Conservation (phyloP, 2,329 filamentous ascomycete species). For the Colletotrichum tamarilloi region DNA sequence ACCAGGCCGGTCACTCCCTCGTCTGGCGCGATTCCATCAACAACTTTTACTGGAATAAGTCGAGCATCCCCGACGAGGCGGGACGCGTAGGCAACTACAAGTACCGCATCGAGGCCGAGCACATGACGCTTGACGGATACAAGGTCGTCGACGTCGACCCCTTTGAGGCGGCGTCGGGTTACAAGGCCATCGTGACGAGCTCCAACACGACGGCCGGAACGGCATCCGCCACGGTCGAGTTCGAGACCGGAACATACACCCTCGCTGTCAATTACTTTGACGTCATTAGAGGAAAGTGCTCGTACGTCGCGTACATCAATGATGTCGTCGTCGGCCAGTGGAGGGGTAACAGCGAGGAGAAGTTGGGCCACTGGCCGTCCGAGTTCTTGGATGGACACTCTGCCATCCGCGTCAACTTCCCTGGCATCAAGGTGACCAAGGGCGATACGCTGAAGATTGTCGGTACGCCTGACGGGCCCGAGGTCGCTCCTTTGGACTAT, state of each 20-base stretch:
- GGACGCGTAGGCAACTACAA: constrained; percentile 70
- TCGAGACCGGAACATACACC: constrained; percentile 67
- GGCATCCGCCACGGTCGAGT: constrained; percentile 57
- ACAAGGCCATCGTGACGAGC: constrained; percentile 64
- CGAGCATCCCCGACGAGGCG: constrained; percentile 66
- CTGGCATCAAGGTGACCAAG: constrained; percentile 56
- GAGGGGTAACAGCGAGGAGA: constrained; percentile 69
- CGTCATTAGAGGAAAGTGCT: constrained; percentile 65
- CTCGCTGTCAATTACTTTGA: constrained; percentile 77
- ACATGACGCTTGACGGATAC: constrained; percentile 71
- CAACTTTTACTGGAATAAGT: constrained; percentile 71
- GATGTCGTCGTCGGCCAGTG: constrained; percentile 65
- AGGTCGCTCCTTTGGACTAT: constrained; percentile 76
- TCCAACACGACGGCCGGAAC: constrained; percentile 62
- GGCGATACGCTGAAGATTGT: constrained; percentile 66
- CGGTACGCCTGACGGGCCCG: constrained; percentile 67
- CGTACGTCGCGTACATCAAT: constrained; percentile 66
- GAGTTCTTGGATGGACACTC: constrained; percentile 73
- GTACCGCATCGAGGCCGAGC: constrained; percentile 76
- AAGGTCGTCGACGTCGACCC: constrained; percentile 63
- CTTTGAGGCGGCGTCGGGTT: constrained; percentile 65
- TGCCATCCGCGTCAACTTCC: constrained; percentile 71
- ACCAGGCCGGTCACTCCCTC: constrained; percentile 76
- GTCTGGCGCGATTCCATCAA: constrained; percentile 77
- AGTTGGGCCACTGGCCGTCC: constrained; percentile 67